Base-by-base conservation (phyloP, 106 monocot genomes). In the Dioscorea dumetorum region DNA sequence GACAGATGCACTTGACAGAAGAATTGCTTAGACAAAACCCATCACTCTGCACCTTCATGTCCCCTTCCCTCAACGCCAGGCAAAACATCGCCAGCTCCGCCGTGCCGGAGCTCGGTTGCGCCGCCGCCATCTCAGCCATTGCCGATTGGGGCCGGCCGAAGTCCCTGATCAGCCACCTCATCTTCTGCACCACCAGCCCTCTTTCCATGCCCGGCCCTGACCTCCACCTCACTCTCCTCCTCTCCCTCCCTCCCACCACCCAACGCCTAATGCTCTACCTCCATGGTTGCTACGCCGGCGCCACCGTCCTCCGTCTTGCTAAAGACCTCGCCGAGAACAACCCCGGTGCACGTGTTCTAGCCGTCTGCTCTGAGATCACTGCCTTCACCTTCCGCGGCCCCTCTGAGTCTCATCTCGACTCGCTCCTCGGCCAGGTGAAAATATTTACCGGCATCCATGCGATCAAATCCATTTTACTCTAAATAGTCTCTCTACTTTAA, bases 101-200 rank as follows among this genome's bases (percentile, higher is more conserved):
- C 8, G 33, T 63, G 0, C 63, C 63, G 10, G 34, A 63, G 34
- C 63, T 63, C 14, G 63, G 33, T 33, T 2, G 4, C 13, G 28
- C 32, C 5, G 63, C 63, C 28, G 63, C 63, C 12, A 9, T 1
- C 12, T 3, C 4, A 4, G 63, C 63, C 28, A 63, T 63, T 12
- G 13, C 32, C 4, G 8, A 33, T 3, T 33, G 31, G 31, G 63
- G 63, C 57, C 57, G 16, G 21, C 57, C 57, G 12, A 57, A 57
- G 21, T 57, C 57, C 57, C 17, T 5, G 9, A 63, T 33, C 33
- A 63, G 33, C 63, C 28, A 63, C 63, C 33, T 63, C 33, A 15
- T 63, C 63, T 63, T 63, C 63, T 32, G 33, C 63, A 33, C 63
- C 63, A 63, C 63, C 63, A 20, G 31, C 63, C 33, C 33, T 33